Evolutionary conservation across 2,329 filamentous ascomycete genomes (phyloP), one percentile per base, ranked within the genome.

Genomic region (Fusarium liriodendri): DNA sequence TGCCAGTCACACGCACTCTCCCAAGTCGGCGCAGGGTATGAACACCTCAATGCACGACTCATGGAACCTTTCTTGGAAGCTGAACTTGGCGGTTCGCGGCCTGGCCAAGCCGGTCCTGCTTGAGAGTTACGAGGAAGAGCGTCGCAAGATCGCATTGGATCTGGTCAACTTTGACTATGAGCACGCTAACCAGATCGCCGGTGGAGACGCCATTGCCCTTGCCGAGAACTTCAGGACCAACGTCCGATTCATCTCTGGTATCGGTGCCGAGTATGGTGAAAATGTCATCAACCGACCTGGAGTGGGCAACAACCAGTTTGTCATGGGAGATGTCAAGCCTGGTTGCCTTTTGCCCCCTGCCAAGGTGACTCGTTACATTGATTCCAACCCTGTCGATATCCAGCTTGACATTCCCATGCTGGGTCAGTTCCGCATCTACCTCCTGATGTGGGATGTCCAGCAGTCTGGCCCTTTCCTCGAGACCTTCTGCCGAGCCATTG

Each of bases 331-430:
- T 29, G 86, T 87, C 55, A 86, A 85, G 70, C 87, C 88, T 5
- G 88, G 88, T 9, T 89, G 87, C 59, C 83, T 89, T 25, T 85
- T 93, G 29, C 88, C 91, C 4, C 93, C 93, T 3, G 91, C 91
- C 45, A 93, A 90, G 81, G 92, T 92, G 20, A 93, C 92, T 1
- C 88, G 93, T 32, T 95, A 92, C 79, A 89, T 95, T 61, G 93
- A 95, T 81, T 91, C 93, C 5, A 95, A 95, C 76, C 93, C 93
- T 0, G 90, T 95, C 47, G 91, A 95, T 75, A 84, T 95, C 32
- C 92, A 95, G 79, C 89, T 94, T 7, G 93, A 95, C 77, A 93
- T 95, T 52, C 93, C 93, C 2, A 89, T 94, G 82, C 85, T 95
- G 7, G 91, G 93, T 29, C 93, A 95, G 78, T 95, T 95, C 84